Percentiles rank a stretch among this genome's conserved stretches.
These are phyloP conservation scores for Clonostachys solani DNA, from an alignment of 2,329 filamentous ascomycete genomes.

Conservation along the genomic window DNA sequence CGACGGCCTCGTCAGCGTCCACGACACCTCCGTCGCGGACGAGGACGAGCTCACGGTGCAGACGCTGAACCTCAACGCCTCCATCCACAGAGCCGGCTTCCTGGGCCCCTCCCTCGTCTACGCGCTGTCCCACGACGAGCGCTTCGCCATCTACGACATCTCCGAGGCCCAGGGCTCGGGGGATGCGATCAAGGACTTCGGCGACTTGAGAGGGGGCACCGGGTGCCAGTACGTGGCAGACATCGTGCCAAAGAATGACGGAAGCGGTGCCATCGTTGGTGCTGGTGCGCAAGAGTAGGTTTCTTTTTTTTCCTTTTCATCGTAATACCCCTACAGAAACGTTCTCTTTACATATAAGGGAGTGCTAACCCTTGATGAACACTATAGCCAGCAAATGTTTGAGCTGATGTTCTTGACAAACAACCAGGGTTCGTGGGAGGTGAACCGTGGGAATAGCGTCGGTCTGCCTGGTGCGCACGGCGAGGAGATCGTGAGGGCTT, in stretches of 20 bases:
- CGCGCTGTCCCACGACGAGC: slow-evolving; percentile 75
- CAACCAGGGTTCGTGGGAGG: slow-evolving; percentile 40
- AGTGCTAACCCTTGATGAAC: not conserved
- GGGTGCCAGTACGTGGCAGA: slow-evolving; percentile 72
- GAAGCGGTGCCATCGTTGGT: slow-evolving; percentile 55
- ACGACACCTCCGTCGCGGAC: slow-evolving; percentile 64
- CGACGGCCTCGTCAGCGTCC: slow-evolving; percentile 74
- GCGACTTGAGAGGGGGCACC: slow-evolving; percentile 63
- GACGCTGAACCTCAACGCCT: slow-evolving; percentile 73
- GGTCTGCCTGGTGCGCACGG: slow-evolving; percentile 60
- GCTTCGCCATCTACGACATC: slow-evolving; percentile 67
- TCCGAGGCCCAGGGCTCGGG: slow-evolving; percentile 60
- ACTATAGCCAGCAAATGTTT: slow-evolving; percentile 47
- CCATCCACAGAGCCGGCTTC: slow-evolving; percentile 72
- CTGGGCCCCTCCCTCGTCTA: slow-evolving; percentile 61
- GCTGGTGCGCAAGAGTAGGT: slow-evolving; percentile 63
- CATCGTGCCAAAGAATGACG: slow-evolving; percentile 55
- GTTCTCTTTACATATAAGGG: not conserved
- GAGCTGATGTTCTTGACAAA: slow-evolving; percentile 56
- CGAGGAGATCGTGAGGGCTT: slow-evolving; percentile 58
- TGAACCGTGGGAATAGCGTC: slow-evolving; percentile 52
- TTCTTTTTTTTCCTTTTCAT: slow-evolving; percentile 1
- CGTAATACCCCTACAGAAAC: not conserved
- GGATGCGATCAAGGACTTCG: slow-evolving; percentile 52
- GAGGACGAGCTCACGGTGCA: slow-evolving; percentile 77